These are phyloP conservation scores for Pythium pyrilobum DNA, from an alignment of 352 stramenopile genomes.

Conservation along the genomic window DNA sequence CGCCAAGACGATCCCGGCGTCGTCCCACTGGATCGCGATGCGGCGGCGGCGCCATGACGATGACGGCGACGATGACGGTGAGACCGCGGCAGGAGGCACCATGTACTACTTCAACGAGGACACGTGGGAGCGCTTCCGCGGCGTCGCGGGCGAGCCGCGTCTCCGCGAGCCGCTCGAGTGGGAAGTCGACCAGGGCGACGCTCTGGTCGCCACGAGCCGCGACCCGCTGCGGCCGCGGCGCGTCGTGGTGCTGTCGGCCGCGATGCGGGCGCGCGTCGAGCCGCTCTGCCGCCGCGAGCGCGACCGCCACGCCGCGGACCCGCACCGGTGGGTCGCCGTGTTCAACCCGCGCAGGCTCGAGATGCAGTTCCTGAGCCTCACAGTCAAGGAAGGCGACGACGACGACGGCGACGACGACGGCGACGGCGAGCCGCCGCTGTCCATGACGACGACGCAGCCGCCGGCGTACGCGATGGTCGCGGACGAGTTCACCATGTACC, in stretches of 20 bases:
- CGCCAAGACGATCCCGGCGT: slow-evolving; percentile 32
- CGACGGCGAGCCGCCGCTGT: slow-evolving; percentile 3
- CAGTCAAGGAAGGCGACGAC: background rate
- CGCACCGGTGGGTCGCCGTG: slow-evolving; percentile 48
- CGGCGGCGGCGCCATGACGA: background rate
- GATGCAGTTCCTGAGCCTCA: slow-evolving; percentile 51
- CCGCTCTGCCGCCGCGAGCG: slow-evolving; percentile 17
- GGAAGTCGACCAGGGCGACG: slow-evolving; percentile 27
- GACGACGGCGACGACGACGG: too few species aligned
- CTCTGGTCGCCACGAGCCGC: slow-evolving; percentile 2
- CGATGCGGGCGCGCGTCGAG: slow-evolving; percentile 33
- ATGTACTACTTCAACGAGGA: slow-evolving; percentile 66
- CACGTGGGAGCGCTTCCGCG: slow-evolving; percentile 30
- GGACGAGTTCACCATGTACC: slow-evolving; percentile 51
- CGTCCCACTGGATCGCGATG: slow-evolving; percentile 55
- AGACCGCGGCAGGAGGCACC: background rate
- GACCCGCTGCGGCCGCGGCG: slow-evolving; percentile 25
- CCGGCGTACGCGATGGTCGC: slow-evolving; percentile 47
- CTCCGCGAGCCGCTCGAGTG: slow-evolving; percentile 51
- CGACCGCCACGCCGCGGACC: slow-evolving; percentile 21
- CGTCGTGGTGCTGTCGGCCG: slow-evolving; percentile 34
- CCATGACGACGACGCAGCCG: slow-evolving; percentile 19
- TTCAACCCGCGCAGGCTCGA: slow-evolving; percentile 48
- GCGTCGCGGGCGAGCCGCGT: slow-evolving; percentile 9
- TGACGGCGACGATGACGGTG: background rate